Conservation (phyloP, 768 basidiomycete species). For the Tricholoma matsutake region DNA sequence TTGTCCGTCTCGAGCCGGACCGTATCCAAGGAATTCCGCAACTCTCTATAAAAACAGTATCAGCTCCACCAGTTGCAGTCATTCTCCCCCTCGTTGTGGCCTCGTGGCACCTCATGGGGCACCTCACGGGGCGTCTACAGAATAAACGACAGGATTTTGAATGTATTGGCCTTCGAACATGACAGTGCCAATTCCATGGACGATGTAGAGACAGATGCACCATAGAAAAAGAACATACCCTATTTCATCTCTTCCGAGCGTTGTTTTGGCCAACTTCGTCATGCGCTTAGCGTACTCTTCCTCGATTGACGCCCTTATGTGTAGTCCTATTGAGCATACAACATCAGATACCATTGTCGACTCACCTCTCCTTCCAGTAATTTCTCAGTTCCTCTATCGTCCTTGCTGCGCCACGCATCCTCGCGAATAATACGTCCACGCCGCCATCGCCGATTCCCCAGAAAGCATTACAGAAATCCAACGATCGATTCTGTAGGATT, state of each 20-base stretch:
- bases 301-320: conserved; percentile 76
- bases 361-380: conserved; percentile 94
- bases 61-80: conserved; percentile 13
- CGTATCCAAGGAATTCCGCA: conserved; percentile 77
- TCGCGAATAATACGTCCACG: conserved; percentile 86
- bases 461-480: conserved; percentile 96
- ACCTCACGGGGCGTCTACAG: background rate
- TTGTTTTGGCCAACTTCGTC: conserved; percentile 68
- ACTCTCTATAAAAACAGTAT: conserved; percentile 53
- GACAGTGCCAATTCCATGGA: background rate
- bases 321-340: conserved; percentile 3
- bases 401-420: conserved; percentile 81
- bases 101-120: background rate
- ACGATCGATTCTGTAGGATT: conserved; percentile 42
- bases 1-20: conserved; percentile 81
- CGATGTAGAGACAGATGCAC: background rate
- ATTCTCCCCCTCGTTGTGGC: background rate
- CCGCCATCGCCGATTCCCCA: conserved; percentile 89
- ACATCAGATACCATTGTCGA: conserved; percentile 8
- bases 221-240: conserved; percentile 53
- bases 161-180: background rate
- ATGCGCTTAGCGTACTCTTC: conserved; percentile 93
- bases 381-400: conserved; percentile 85
- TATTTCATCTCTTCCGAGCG: conserved; percentile 87
- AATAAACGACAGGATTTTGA: background rate